Conservation (phyloP, 768 basidiomycete genomes). For the Hypholoma sublateritium region DNA sequence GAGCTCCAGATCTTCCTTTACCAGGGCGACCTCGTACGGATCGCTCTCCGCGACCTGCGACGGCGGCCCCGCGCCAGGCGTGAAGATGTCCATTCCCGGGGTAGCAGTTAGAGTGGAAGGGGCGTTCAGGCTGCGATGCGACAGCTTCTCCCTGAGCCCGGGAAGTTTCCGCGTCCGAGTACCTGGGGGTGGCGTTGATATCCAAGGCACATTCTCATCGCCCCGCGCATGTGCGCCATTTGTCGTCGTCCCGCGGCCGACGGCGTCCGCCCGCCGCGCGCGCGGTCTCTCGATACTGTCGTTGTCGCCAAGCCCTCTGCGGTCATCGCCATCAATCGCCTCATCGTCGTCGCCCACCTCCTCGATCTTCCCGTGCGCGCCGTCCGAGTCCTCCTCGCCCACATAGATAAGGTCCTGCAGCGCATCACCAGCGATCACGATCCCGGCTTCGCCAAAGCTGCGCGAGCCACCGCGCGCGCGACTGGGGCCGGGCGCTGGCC, state of each 20-base stretch:
- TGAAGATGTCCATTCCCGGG: constrained; percentile 7
- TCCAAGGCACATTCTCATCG: constrained; percentile 10
- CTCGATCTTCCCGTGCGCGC: constrained; percentile 28
- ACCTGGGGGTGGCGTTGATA: constrained; percentile 27
- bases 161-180: constrained; percentile 20
- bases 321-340: constrained; percentile 10
- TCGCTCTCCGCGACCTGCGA: constrained; percentile 16
- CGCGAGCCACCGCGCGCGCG: constrained; percentile 10
- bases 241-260: background rate
- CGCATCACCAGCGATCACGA: constrained; percentile 25
- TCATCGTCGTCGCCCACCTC: constrained; percentile 26
- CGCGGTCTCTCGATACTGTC: constrained; percentile 17
- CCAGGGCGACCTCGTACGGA: constrained; percentile 22
- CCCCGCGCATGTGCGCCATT: constrained; percentile 8
- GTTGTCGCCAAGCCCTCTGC: background rate
- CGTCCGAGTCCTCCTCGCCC: constrained; percentile 20
- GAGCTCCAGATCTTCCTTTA: constrained; percentile 25
- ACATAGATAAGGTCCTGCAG: background rate
- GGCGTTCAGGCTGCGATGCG: constrained; percentile 11
- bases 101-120: constrained; percentile 7
- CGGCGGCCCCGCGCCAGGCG: constrained; percentile 5
- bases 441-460: constrained; percentile 15
- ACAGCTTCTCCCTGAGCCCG: constrained; percentile 23
- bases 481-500: constrained; percentile 20
- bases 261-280: constrained; percentile 8